phyloP scores from a whole-genome alignment of 2,329 filamentous ascomycete genomes.

The Drechslerella dactyloides region DNA sequence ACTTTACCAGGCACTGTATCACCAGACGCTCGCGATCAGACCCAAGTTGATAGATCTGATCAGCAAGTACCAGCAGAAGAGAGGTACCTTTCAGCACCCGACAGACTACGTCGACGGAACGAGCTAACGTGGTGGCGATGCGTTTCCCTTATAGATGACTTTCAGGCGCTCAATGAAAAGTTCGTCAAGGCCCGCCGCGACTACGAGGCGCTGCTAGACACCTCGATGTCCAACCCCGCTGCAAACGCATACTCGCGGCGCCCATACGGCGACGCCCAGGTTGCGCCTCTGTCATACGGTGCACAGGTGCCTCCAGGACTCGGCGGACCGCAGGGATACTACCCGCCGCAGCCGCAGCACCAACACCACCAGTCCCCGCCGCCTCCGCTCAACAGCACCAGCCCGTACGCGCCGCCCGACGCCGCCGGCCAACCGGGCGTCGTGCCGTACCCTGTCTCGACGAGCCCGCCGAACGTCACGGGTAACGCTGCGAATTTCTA shows the following conservation, averaged over 20 bases:
- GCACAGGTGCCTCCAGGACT: conserved; percentile 43
- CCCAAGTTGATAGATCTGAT: conserved; percentile 98
- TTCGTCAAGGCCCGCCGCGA: conserved; percentile 98
- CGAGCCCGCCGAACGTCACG: conserved; percentile 57
- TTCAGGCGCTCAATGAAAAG: conserved; percentile 97
- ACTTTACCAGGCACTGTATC: conserved; percentile 73
- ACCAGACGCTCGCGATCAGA: conserved; percentile 89
- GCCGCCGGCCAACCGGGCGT: conserved; percentile 58
- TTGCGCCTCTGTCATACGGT: conserved; percentile 57
- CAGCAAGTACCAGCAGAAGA: conserved; percentile 99
- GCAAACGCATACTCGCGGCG: conserved; percentile 75
- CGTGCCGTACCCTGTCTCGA: conserved; percentile 63
- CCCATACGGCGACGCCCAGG: conserved; percentile 54
- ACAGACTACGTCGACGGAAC: neutral
- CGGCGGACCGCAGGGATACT: conserved; percentile 32
- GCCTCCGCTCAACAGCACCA: conserved; percentile 51
- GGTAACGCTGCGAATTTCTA: conserved; percentile 28
- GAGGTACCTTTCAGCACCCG: conserved; percentile 68
- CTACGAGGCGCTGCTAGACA: conserved; percentile 93
- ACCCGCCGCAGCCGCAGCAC: conserved; percentile 35
- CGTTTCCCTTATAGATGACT: conserved; percentile 76
- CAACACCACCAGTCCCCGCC: conserved; percentile 41
- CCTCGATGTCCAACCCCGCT: conserved; percentile 93
- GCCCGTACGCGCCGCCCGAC: conserved; percentile 51
- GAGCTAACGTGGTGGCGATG: conserved; percentile 54